Evolutionary conservation across 768 basidiomycete species (phyloP), one percentile per base, ranked within the genome.

Genomic region (Panellus pusillus): DNA sequence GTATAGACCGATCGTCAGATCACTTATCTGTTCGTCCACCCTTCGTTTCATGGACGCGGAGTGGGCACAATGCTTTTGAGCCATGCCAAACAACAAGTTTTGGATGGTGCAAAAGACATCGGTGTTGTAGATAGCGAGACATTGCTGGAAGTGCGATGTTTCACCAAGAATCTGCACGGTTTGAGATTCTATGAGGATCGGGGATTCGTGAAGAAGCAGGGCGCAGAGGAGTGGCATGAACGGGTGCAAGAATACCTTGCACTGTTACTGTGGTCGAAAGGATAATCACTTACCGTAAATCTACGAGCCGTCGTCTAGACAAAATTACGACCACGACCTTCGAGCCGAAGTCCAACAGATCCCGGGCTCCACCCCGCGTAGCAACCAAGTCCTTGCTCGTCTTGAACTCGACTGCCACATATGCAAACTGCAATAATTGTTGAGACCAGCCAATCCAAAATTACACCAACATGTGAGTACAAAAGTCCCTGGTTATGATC

Each of bases 261-360:
- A 11, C 2, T 45, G 27, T 13, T 55, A 24, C 35, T 50, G 35
- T 55, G 42, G 48, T 15, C 19, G 12, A 28, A 52, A 42, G 42
- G 36, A 44, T 17, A 29, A 47, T 15, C n/a, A n/a, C n/a, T n/a
- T 38, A 74, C 62, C 47, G 50, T 64, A 82, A 57, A 63, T 79
- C 72, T 1, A 83, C 73, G 11, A 61, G 38, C 27, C 63, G 66
- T 28, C 67, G 69, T 9, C 69, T 67, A 8, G 80, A 67, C 36
- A 82, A 85, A 39, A 86, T 69, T 32, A 85, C 66, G 18, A 76
- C 83, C 9, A 76, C 72, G 7, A 84, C 82, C 63, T 74, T 76
- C 5, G 77, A 70, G 39, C 68, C 68, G 37, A 71, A 60, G 39
- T 19, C 39, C 15, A n/a, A n/a, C n/a, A n/a, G n/a, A n/a, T n/a